These are phyloP conservation scores for Penicillium canariense DNA, from an alignment of 495 filamentous ascomycete genomes.

Conservation along the genomic window DNA sequence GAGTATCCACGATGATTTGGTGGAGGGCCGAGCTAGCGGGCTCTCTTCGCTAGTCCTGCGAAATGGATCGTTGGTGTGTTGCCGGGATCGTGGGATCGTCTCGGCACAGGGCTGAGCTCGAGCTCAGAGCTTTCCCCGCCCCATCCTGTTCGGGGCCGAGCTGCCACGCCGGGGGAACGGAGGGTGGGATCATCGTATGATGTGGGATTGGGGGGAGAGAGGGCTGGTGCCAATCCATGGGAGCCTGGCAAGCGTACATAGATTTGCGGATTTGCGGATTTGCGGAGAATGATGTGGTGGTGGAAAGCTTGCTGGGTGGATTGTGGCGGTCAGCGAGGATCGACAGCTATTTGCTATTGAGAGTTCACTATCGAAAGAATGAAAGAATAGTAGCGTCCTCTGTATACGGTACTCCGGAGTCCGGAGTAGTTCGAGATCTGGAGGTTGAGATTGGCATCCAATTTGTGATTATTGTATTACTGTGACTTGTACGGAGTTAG, in stretches of 20 bases:
- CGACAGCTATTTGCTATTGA: background rate
- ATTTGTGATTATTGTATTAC: no score
- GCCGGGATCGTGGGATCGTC: background rate
- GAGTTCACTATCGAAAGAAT: background rate
- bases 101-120: background rate
- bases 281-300: background rate
- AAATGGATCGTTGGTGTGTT: background rate
- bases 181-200: background rate
- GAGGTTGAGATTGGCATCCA: no score
- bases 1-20: background rate
- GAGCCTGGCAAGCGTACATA: background rate
- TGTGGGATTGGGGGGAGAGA: background rate
- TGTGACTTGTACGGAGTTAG: no score
- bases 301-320: background rate
- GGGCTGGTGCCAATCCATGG: background rate
- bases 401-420: no score
- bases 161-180: background rate
- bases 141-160: background rate
- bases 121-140: conserved; percentile 3
- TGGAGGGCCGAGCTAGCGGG: background rate
- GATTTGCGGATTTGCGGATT: background rate
- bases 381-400: no score
- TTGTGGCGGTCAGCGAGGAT: background rate
- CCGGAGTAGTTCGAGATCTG: no score
- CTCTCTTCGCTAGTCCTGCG: background rate